Percentiles rank a stretch among this genome's conserved stretches.
Evolutionary conservation across 1,284 basidiomycete species (phyloP).

Genomic region (Cystobasidium slooffiae): DNA sequence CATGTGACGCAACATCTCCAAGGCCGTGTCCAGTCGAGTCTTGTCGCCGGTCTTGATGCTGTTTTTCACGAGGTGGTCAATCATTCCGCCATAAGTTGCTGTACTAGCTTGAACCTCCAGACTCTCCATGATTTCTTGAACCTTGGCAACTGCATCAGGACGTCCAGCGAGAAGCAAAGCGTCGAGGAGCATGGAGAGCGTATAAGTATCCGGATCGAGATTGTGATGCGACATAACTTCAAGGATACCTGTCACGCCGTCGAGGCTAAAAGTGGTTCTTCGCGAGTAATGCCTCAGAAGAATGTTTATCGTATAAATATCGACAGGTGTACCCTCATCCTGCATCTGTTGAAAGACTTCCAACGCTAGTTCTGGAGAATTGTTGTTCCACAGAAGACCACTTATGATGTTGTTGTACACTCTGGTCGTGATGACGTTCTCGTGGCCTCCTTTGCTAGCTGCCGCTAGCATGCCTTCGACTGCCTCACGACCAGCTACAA

Average conservation of each 20-base stretch:
- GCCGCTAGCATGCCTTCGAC: not conserved
- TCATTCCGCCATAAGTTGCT: slow-evolving; percentile 33
- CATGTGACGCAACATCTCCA: slow-evolving; percentile 32
- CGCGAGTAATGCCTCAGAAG: slow-evolving; percentile 36
- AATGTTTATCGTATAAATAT: slow-evolving; percentile 39
- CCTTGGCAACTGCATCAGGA: slow-evolving; percentile 27
- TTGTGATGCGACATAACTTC: slow-evolving; percentile 3
- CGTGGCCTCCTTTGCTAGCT: not conserved
- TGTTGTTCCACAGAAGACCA: slow-evolving; percentile 29
- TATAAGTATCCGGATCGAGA: slow-evolving; percentile 29
- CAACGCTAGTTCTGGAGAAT: slow-evolving; percentile 10
- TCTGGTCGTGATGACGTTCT: not conserved
- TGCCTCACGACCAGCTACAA: slow-evolving; percentile 22
- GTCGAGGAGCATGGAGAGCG: slow-evolving; percentile 35
- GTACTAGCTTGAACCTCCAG: slow-evolving; percentile 32
- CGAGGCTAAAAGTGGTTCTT: slow-evolving; percentile 9
- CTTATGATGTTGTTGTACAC: slow-evolving; percentile 35
- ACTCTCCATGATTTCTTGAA: slow-evolving; percentile 30
- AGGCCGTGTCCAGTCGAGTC: slow-evolving; percentile 5
- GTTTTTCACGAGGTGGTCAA: slow-evolving; percentile 34
- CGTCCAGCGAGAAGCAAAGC: slow-evolving; percentile 33
- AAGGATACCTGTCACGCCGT: slow-evolving; percentile 14
- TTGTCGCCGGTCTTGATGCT: slow-evolving; percentile 16
- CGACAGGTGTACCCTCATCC: slow-evolving; percentile 9
- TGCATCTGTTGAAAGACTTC: slow-evolving; percentile 26